A percentile compares a stretch with the other conserved stretches of the same genome.
These are phyloP conservation scores for Astragalus membranaceus DNA, from an alignment of 306 rosid genomes.

Conservation along the genomic window DNA sequence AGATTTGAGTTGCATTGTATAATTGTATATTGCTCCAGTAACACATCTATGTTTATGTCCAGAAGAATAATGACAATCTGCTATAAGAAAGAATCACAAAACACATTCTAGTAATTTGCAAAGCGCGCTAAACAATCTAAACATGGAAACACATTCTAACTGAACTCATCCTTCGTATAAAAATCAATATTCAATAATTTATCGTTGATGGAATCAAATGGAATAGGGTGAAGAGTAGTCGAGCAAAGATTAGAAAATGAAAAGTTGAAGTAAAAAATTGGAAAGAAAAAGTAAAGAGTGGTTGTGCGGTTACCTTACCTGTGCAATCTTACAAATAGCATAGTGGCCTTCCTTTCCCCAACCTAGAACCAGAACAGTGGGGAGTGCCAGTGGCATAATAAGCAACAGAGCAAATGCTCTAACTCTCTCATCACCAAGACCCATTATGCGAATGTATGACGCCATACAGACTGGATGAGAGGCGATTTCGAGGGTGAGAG, in stretches of 20 bases:
- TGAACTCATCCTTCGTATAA: background rate
- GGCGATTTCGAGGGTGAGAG: too few relatives aligned
- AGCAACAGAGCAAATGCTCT: conserved; percentile 31
- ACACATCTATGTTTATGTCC: conserved; percentile 72
- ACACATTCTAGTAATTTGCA: background rate
- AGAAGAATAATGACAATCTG: conserved; percentile 80
- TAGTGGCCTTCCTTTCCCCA: conserved; percentile 94
- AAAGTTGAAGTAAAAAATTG: too few relatives aligned
- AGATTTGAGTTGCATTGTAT: conserved; percentile 64
- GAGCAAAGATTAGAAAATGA: background rate
- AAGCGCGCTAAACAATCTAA: background rate
- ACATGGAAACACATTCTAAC: background rate
- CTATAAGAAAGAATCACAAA: conserved; percentile 32
- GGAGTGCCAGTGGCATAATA: conserved; percentile 27
- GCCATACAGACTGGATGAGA: too few relatives aligned
- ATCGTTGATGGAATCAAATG: background rate
- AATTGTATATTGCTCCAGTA: conserved; percentile 81
- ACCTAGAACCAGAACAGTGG: conserved; percentile 45
- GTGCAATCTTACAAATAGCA: conserved; percentile 62
- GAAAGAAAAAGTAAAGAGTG: background rate
- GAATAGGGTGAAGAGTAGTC: background rate
- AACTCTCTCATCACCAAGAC: background rate
- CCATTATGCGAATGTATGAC: too few relatives aligned
- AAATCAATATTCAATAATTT: background rate
- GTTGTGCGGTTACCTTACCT: conserved; percentile 28